A percentile compares a stretch with the other conserved stretches of the same genome.
These are phyloP conservation scores for Lepiota venenata DNA, from an alignment of 768 basidiomycete species.

Conservation along the genomic window DNA sequence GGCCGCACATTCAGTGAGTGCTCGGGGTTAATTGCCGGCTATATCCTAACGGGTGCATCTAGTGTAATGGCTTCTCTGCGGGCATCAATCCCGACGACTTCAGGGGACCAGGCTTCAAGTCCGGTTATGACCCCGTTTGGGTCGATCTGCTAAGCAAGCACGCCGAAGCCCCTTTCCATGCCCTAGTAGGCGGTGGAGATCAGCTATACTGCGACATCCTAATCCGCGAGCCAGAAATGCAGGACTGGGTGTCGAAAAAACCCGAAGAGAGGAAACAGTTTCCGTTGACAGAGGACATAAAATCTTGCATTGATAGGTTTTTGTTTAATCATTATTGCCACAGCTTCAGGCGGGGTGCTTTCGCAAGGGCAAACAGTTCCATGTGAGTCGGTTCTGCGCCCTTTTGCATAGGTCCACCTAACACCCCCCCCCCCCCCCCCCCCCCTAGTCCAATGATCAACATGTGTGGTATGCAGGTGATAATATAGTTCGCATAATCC, in stretches of 20 bases:
- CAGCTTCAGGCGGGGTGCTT: constrained; percentile 82
- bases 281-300: constrained; percentile 69
- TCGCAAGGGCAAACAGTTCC: constrained; percentile 85
- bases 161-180: constrained; percentile 77
- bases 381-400: constrained; percentile 54
- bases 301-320: constrained; percentile 76
- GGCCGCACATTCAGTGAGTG: constrained; percentile 80
- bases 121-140: constrained; percentile 92
- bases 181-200: constrained; percentile 91
- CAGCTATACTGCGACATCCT: constrained; percentile 88
- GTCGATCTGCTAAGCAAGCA: constrained; percentile 87
- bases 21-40: not conserved
- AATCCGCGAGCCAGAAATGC: constrained; percentile 84
- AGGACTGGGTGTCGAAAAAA: constrained; percentile 76
- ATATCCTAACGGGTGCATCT: not conserved
- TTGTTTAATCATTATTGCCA: constrained; percentile 92
- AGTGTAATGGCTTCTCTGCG: constrained; percentile 88
- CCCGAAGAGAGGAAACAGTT: constrained; percentile 54
- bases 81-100: constrained; percentile 91
- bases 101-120: constrained; percentile 73
- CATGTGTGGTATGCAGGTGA: constrained; percentile 64
- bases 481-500: not conserved
- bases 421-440: not conserved
- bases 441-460: constrained; percentile 74
- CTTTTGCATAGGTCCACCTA: constrained; percentile 2